These are phyloP conservation scores for Anisodus tanguticus DNA, from an alignment of 257 asterid species.

Conservation along the genomic window DNA sequence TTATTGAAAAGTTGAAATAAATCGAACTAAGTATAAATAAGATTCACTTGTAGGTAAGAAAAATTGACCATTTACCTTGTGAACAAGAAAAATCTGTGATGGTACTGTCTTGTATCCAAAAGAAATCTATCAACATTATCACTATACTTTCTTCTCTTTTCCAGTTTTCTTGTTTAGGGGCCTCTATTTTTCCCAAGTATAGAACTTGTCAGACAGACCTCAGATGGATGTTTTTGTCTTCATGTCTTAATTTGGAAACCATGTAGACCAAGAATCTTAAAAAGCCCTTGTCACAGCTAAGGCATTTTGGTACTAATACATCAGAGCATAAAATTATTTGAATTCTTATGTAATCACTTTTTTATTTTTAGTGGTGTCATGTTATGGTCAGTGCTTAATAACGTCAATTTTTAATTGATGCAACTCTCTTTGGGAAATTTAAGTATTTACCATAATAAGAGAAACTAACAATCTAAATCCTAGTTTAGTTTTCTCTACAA, in stretches of 20 bases:
- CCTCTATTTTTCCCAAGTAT: background rate
- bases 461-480: background rate
- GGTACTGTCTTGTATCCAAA: background rate
- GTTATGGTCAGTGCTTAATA: background rate
- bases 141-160: background rate
- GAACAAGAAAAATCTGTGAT: slow-evolving; percentile 7
- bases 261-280: slow-evolving; percentile 27
- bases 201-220: slow-evolving; percentile 22
- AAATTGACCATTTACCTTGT: background rate
- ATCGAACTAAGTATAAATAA: background rate
- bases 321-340: background rate
- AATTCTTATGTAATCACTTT: background rate
- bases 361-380: background rate
- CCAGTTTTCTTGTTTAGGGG: slow-evolving; percentile 24
- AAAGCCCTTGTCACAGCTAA: background rate
- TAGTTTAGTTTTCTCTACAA: background rate
- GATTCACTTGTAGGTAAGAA: background rate
- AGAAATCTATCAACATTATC: slow-evolving; percentile 23
- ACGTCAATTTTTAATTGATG: background rate
- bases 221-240: slow-evolving; percentile 25
- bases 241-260: slow-evolving; percentile 12
- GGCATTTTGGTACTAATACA: background rate
- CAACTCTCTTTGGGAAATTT: background rate
- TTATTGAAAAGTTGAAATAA: background rate
- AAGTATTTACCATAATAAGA: background rate